Evolutionary conservation across 371 early-diverging fungal species (phyloP), one percentile per base, ranked within the genome.

Genomic region (Paramicrosporidium saccamoebae): DNA sequence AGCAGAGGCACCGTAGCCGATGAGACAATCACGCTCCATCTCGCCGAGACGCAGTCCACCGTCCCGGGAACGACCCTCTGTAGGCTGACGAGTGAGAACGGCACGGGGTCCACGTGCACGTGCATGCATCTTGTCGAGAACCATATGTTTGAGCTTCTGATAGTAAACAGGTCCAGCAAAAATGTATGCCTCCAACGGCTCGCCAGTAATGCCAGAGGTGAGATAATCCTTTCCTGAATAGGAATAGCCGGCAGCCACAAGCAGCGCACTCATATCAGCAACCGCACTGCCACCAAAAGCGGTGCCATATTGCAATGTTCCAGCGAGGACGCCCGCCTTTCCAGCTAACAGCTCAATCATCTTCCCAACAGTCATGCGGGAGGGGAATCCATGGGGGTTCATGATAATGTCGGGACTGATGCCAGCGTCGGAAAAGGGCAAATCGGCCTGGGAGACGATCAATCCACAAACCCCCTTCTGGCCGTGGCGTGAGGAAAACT

Each of bases 301-400:
- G 7, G 97, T 95, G 24, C 92, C 94, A 32, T 98, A 95, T 36
- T 88, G 86, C 17, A 84, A 42, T 37, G 71, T 51, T 12, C 96
- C 97, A 30, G 64, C 65, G 28, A 95, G 35, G 2, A 94, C 73
- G 22, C 90, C 96, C 0, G 94, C 95, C 44, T 98, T 98, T 29
- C 98, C 98, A 4, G 79, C 74, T 22, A 92, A 40, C 27, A 88
- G 41, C 48, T 98, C 98, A 39, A 98, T 77, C 68, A 99, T 86
- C 44, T 98, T 94, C 23, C 99, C 99, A 3, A 99, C 95, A 11
- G 98, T 99, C 98, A 99, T 99, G 51, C 98, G 84, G 11, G 81
- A 81, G 12, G 98, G 99, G 64, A 97, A 94, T 38, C 95, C 98
- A 50, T 98, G 98, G 14, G 99, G 99, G 50, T 98, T 99, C 94